Evolutionary conservation across 2,329 filamentous ascomycete species (phyloP).

Genomic region (Pseudogymnoascus sp.): DNA sequence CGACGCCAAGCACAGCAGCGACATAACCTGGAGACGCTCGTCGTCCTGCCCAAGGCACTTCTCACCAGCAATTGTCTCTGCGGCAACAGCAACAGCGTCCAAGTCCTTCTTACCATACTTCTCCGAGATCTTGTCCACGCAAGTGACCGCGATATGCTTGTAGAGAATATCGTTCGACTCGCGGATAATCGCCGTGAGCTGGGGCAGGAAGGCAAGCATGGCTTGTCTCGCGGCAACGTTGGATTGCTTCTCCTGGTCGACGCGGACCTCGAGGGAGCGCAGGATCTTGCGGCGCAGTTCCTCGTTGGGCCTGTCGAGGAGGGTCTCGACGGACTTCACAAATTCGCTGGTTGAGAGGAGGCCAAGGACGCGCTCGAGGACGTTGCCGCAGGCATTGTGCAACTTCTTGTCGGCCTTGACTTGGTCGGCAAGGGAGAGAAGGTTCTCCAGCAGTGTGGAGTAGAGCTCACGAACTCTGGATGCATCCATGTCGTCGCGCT

Average conservation of each 20-base stretch:
- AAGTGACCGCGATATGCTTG: conserved; percentile 78
- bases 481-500: conserved; percentile 56
- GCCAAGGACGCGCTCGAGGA: conserved; percentile 72
- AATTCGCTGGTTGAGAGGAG: conserved; percentile 83
- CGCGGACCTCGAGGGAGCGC: conserved; percentile 69
- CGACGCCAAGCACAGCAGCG: conserved; percentile 81
- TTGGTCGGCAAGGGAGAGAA: conserved; percentile 57
- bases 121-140: conserved; percentile 86
- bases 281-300: conserved; percentile 73
- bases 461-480: conserved; percentile 62
- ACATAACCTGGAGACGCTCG: conserved; percentile 66
- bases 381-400: conserved; percentile 54
- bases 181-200: conserved; percentile 67
- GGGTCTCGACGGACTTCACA: conserved; percentile 74
- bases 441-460: conserved; percentile 57
- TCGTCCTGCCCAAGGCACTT: conserved; percentile 70
- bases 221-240: conserved; percentile 61
- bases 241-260: conserved; percentile 63
- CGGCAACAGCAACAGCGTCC: conserved; percentile 65
- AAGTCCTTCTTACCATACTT: conserved; percentile 92
- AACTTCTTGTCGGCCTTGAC: conserved; percentile 49
- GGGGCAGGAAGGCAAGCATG: conserved; percentile 70
- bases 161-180: conserved; percentile 64
- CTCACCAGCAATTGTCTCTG: conserved; percentile 66
- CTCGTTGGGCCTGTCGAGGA: conserved; percentile 69